phyloP scores from a whole-genome alignment of 345 rosid genomes.

The Salix brachista region DNA sequence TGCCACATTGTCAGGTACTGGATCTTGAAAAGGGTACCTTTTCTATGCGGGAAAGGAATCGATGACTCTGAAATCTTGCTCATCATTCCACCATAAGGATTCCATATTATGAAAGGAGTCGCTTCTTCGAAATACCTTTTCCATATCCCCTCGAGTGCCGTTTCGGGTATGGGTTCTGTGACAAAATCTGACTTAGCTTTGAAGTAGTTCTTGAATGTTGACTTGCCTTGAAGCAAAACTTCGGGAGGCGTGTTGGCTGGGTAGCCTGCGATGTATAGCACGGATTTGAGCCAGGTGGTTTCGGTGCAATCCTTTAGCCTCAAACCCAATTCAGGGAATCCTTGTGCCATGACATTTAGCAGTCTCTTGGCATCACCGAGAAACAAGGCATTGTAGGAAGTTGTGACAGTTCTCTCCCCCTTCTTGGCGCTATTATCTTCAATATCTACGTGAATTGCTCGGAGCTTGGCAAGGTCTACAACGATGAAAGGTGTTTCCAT shows the following conservation, averaged over 20 bases:
- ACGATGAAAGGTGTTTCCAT: conserved; percentile 12
- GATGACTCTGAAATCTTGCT: conserved; percentile 33
- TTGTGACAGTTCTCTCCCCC: conserved; percentile 8
- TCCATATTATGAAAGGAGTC: conserved; percentile 51
- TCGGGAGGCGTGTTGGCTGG: conserved; percentile 21
- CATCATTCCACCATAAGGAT: conserved; percentile 77
- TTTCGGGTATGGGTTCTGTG: conserved; percentile 28
- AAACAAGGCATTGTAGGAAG: conserved; percentile 22
- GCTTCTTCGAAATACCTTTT: conserved; percentile 45
- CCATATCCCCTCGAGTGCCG: conserved; percentile 27
- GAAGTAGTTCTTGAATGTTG: conserved; percentile 18
- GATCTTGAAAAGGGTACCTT: conserved; percentile 20
- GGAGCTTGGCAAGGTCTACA: conserved; percentile 17
- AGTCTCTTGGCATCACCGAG: conserved; percentile 21
- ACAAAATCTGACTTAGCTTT: conserved; percentile 45
- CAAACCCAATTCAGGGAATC: conserved; percentile 39
- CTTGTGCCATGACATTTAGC: conserved; percentile 17
- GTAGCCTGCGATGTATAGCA: conserved; percentile 22
- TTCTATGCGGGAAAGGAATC: too few species aligned
- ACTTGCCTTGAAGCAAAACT: conserved; percentile 29
- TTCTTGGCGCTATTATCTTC: background rate
- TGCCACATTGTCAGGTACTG: conserved; percentile 21
- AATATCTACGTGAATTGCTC: conserved; percentile 1
- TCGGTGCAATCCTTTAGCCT: conserved; percentile 26
- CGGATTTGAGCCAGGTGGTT: conserved; percentile 32